Evolutionary conservation across 2,329 filamentous ascomycete genomes (phyloP), one percentile per base, ranked within the genome.

Genomic region (Calonectria pteridis): DNA sequence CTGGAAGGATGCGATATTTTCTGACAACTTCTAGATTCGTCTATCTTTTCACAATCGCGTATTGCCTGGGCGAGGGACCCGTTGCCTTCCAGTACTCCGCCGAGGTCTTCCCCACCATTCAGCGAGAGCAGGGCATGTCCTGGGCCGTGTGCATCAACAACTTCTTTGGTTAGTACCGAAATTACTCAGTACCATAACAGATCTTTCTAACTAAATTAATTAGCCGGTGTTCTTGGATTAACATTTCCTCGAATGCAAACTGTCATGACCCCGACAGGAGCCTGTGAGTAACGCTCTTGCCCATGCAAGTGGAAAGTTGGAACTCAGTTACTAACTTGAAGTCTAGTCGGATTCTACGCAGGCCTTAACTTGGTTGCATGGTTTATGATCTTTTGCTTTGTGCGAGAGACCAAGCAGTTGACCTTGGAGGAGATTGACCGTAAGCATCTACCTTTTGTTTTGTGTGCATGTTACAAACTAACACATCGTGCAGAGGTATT

Each of bases 351-450:
- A 3, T 83, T 87, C 76, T 88, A 88, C 67, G 86, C 86, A 0
- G 86, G 83, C 0, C 84, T 88, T 37, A 88, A 88, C 75, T 71
- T 85, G 0, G 77, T 86, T 0, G 87, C 86, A 0, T 85, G 87
- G 79, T 62, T 82, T 63, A 84, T 88, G 78, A 87, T 88, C 73
- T 88, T 87, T 80, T 84, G 86, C 73, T 83, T 87, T 70, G 85
- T 88, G 1, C 85, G 86, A 51, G 86, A 88, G 78, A 88, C 86
- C 2, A 87, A 88, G 81, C 85, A 87, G 76, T 82, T 85, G 51
- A 87, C 86, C 0, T 81, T 88, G 5, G 86, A 87, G 74, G 86
- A 87, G 43, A 20, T 80, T 49, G 78, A 80, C 76, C 59, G 72
- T 74, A 71, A 64, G 72, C 72, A 1, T 16, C 7, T n/a, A 31